phyloP scores from a whole-genome alignment of 2,329 filamentous ascomycete species.

The Calonectria leucothoes region DNA sequence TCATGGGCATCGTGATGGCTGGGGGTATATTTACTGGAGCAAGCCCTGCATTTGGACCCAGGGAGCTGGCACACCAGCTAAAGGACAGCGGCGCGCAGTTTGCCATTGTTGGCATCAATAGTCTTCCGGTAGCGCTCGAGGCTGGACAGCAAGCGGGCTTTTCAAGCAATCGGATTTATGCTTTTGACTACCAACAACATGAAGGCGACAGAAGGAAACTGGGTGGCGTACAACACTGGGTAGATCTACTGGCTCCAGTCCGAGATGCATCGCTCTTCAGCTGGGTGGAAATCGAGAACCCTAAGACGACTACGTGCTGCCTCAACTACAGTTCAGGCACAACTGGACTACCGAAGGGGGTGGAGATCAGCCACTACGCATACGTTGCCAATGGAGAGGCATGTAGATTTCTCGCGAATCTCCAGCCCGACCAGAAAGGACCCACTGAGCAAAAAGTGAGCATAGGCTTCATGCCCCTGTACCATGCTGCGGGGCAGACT shows the following conservation, averaged over 20 bases:
- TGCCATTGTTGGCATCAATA: constrained; percentile 69
- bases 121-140: constrained; percentile 71
- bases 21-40: constrained; percentile 83
- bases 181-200: constrained; percentile 67
- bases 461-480: constrained; percentile 9
- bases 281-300: constrained; percentile 69
- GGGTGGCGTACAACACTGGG: constrained; percentile 65
- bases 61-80: constrained; percentile 82
- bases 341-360: constrained; percentile 85
- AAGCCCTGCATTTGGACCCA: constrained; percentile 73
- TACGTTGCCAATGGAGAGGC: constrained; percentile 72
- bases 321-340: constrained; percentile 84
- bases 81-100: constrained; percentile 76
- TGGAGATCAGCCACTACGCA: constrained; percentile 79
- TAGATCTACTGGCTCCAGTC: constrained; percentile 65
- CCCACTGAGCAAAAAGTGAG: background rate
- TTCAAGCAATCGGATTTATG: constrained; percentile 67
- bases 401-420: background rate
- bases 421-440: background rate
- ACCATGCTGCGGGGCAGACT: constrained; percentile 7
- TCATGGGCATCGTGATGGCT: constrained; percentile 80
- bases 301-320: constrained; percentile 67
- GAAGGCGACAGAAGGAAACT: constrained; percentile 42
- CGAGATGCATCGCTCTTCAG: constrained; percentile 56
- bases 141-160: constrained; percentile 72